Base-by-base conservation (phyloP, 257 asterid species). In the Jaltomata sinuosa region DNA sequence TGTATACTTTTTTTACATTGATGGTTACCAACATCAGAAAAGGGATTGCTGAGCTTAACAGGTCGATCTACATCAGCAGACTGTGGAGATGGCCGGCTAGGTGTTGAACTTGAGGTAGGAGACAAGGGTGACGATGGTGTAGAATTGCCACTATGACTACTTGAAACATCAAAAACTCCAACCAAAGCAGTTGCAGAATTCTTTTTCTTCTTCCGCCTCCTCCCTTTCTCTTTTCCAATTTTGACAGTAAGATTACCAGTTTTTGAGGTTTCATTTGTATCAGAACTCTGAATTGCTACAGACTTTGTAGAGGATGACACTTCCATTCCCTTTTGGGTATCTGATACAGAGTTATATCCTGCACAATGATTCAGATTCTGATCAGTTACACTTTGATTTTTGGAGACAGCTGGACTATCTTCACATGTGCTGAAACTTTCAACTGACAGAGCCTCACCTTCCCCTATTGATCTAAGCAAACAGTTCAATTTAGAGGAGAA, bases 131-230 rank as follows among this genome's bases (percentile, higher is more conserved):
- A 93, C 1, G 98, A 88, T 5, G 99, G 98, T 74, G 98, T 94
- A 42, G 98, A 96, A 89, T 94, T 93, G 81, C 97, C 89, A 88
- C 97, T 93, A 47, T 94, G 98, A 88, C 99, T 96, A 89, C 99
- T 94, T 47, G 98, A 92, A 61, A 93, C 93, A 52, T 96, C 97
- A 45, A 91, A 87, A 68, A 85, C 86, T 64, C 88, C 91, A 42
- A 71, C 50, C 55, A 86, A 27, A 78, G 89, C 93, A 69, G 89
- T 52, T 36, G 89, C 86, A 38, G 90, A 87, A 57, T 64, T 87
- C 92, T 87, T 94, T 72, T 92, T 92, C 97, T 92, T 96, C 90
- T 91, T 90, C 68, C 96, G 89, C 84, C 94, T 87, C 81, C 93
- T 89, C 82, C 91, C 92, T 87, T 91, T 94, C 85, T 92, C 97